Conservation (phyloP, 2,329 filamentous ascomycete genomes). For the Epichloe sp. region DNA sequence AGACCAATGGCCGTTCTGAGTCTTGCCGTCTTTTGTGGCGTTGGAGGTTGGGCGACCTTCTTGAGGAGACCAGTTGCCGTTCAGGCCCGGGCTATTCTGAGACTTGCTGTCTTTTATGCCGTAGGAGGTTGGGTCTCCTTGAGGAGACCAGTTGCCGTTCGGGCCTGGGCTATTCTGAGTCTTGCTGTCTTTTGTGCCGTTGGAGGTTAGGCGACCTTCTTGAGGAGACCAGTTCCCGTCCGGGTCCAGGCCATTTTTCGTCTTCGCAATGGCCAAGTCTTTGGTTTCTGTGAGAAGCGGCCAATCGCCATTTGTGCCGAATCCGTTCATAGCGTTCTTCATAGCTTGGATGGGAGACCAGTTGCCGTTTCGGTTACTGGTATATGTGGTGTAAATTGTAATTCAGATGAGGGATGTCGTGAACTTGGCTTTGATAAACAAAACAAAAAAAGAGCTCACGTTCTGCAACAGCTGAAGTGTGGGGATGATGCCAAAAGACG, state of each 20-base stretch:
- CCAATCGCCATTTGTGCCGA: not conserved
- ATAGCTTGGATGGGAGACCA: not conserved
- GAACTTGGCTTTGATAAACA: not conserved
- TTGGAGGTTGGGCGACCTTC: not conserved
- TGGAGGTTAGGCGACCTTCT: too few species aligned
- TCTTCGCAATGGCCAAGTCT: not conserved
- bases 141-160: not conserved
- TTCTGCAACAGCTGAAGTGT: not conserved
- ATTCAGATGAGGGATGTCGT: not conserved
- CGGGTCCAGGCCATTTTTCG: rapidly evolving
- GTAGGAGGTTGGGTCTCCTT: too few species aligned
- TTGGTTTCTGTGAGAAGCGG: not conserved
- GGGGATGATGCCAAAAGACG: not conserved
- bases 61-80: not conserved
- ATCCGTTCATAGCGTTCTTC: not conserved
- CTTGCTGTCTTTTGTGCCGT: too few species aligned
- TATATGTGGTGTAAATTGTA: not conserved
- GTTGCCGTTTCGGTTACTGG: not conserved
- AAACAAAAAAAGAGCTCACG: too few species aligned
- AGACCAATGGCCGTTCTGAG: not conserved
- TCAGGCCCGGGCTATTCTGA: too few species aligned
- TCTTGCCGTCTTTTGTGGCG: not conserved
- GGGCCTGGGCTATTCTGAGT: too few species aligned
- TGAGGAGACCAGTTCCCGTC: not conserved
- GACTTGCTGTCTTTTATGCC: too few species aligned